These are phyloP conservation scores for Aspergillus bridgeri DNA, from an alignment of 495 filamentous ascomycete genomes.

Conservation along the genomic window DNA sequence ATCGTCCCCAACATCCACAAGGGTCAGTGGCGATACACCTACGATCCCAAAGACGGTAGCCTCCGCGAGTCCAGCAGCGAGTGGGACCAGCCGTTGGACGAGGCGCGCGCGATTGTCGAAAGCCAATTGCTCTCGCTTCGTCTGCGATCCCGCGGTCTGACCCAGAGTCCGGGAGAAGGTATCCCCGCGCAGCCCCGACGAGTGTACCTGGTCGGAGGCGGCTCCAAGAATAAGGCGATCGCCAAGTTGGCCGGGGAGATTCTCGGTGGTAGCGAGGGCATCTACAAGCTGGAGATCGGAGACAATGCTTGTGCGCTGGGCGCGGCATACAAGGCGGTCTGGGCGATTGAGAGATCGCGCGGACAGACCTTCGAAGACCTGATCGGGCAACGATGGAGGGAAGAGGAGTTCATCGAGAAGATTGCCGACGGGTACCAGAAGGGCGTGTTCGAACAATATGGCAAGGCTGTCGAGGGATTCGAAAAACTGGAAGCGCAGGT, in stretches of 20 bases:
- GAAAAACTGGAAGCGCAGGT: conserved; percentile 71
- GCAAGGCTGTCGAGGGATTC: conserved; percentile 70
- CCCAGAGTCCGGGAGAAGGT: conserved; percentile 48
- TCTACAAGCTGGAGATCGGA: conserved; percentile 90
- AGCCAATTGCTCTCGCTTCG: conserved; percentile 88
- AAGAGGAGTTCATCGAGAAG: conserved; percentile 75
- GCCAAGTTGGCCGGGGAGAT: conserved; percentile 77
- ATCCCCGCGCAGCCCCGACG: conserved; percentile 82
- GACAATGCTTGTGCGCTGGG: conserved; percentile 93
- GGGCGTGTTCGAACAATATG: conserved; percentile 72
- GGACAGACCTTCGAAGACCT: conserved; percentile 84
- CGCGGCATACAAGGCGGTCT: conserved; percentile 95
- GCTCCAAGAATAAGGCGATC: conserved; percentile 83
- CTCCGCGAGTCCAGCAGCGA: conserved; percentile 44
- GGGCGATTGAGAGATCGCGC: conserved; percentile 68
- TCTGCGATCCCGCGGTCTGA: conserved; percentile 72
- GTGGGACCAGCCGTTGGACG: conserved; percentile 57
- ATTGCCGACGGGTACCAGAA: conserved; percentile 77
- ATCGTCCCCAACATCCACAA: conserved; percentile 86
- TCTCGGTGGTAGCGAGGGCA: conserved; percentile 81
- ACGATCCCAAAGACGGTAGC: conserved; percentile 39
- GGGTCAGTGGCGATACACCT: conserved; percentile 82
- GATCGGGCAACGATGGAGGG: conserved; percentile 77
- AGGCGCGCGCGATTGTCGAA: conserved; percentile 88
- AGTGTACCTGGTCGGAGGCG: conserved; percentile 92